phyloP scores from a whole-genome alignment of 495 filamentous ascomycete species.

The Terfezia boudieri region DNA sequence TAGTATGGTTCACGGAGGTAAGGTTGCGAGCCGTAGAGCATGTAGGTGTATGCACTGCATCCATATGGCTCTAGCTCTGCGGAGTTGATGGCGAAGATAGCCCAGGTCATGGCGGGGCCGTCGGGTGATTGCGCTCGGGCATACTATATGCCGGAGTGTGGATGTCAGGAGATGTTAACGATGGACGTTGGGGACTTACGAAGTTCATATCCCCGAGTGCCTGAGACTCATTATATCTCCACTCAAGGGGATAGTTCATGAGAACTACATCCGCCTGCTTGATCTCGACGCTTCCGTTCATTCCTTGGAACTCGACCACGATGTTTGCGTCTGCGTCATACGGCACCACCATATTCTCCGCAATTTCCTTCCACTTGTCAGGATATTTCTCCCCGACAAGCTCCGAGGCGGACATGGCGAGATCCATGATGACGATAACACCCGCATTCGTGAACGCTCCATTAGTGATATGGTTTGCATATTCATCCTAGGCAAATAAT shows the following conservation, averaged over 20 bases:
- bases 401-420: conserved; percentile 34
- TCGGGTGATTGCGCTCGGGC: conserved; percentile 32
- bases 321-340: conserved; percentile 32
- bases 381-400: conserved; percentile 32
- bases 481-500: conserved; percentile 32
- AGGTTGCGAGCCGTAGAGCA: conserved; percentile 27
- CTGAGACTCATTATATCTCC: conserved; percentile 16
- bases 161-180: too few species aligned
- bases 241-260: conserved; percentile 33
- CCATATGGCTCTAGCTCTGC: conserved; percentile 31
- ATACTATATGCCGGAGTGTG: conserved; percentile 19
- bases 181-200: conserved; percentile 6
- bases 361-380: conserved; percentile 30
- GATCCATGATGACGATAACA: conserved; percentile 32
- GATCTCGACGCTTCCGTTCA: conserved; percentile 34
- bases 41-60: conserved; percentile 34
- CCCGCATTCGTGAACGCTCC: conserved; percentile 52
- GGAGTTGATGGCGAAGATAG: conserved; percentile 31
- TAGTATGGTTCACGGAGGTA: conserved; percentile 34
- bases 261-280: conserved; percentile 40
- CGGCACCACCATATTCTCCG: conserved; percentile 29
- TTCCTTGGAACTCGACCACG: conserved; percentile 41
- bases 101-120: conserved; percentile 41
- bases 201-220: conserved; percentile 29
- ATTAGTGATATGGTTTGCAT: conserved; percentile 48